Base-by-base conservation (phyloP, 2,329 filamentous ascomycete genomes). In the Neopestalotiopsis sp. region DNA sequence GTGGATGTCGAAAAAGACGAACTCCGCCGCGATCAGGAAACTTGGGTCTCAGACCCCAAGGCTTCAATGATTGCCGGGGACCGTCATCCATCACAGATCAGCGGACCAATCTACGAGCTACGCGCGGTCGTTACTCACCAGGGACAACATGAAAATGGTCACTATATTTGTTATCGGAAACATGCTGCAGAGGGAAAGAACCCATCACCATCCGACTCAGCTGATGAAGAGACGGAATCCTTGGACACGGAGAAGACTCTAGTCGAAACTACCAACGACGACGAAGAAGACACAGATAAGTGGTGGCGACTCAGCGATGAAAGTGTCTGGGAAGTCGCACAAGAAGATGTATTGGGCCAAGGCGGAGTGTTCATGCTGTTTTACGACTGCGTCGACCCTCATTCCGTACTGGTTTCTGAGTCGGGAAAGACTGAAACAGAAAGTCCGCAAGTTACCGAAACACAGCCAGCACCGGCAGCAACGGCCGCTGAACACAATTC, bases 241-340 rank as follows among this genome's bases (percentile, higher is more conserved):
- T 17, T 58, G 14, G 68, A 73, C 59, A 69, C 69, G 6, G 74
- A 77, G 13, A 66, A 63, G 10, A 71, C 69, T 13, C 59, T 71
- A 28, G 73, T 73, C 45, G 72, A 76, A 12, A 30, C 49, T 12
- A 68, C 56, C 42, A 66, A 62, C 24, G 30, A 45, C n/a, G 49
- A 45, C n/a, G 49, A 67, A 28, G 65, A 71, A 17, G 59, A 72
- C 13, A 56, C 60, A 52, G 73, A 83, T 14, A 83, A 89, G 69
- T 98, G 96, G 96, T 99, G 94, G 91, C 87, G 93, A 17, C 85
- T 98, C 34, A 98, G 95, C 78, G 95, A 98, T 75, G 93, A 97
- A 70, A 91, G 92, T 71, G 95, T 98, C 7, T 89, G 85, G 70
- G 85, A 88, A 72, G 92, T 95, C 30, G 88, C 88, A 24, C 93